Evolutionary conservation across 2,329 filamentous ascomycete genomes (phyloP), one percentile per base, ranked within the genome.

Genomic region (Drechslerella coelobrocha): DNA sequence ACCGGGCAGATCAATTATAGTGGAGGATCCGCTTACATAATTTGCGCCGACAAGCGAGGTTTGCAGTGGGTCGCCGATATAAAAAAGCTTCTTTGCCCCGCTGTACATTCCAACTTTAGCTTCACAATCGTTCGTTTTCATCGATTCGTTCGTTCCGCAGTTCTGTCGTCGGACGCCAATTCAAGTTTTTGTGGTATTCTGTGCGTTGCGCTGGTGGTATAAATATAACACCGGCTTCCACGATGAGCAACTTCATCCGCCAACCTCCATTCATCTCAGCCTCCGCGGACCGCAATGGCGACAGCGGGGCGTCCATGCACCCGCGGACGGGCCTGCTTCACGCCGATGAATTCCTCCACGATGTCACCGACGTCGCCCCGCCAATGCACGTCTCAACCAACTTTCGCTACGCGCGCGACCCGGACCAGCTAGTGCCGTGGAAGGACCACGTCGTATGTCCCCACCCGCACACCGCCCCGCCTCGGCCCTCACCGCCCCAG

Each of bases 371-470:
- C 77, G 89, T 97, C 61, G 92, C 93, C 10, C 93, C 94, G 68
- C 87, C 93, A 2, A 83, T 97, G 77, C 93, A 97, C 78, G 86
- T 95, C 73, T 92, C 91, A 72, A 97, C 93, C 10, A 97, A 91
- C 14, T 97, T 91, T 80, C 87, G 91, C 75, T 97, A 97, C 79
- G 82, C 83, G 26, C 80, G 82, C 57, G 84, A 96, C 77, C 90
- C 91, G 1, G 83, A 87, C 4, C 78, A 86, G 26, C 84, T 96
- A 48, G 80, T 24, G 73, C 89, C 68, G 75, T 79, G 83, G 77
- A 68, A 63, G 24, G 50, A 72, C 23, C 27, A 55, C 8, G 39
- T 45, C 21, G 60, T 68, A 37, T 19, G 53, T 57, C 34, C 24
- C 12, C 17, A 26, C 3, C 17, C 26, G 21, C 51, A 60, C 9